phyloP scores from a whole-genome alignment of 2,329 filamentous ascomycete species.

The Anthostomella pinea region DNA sequence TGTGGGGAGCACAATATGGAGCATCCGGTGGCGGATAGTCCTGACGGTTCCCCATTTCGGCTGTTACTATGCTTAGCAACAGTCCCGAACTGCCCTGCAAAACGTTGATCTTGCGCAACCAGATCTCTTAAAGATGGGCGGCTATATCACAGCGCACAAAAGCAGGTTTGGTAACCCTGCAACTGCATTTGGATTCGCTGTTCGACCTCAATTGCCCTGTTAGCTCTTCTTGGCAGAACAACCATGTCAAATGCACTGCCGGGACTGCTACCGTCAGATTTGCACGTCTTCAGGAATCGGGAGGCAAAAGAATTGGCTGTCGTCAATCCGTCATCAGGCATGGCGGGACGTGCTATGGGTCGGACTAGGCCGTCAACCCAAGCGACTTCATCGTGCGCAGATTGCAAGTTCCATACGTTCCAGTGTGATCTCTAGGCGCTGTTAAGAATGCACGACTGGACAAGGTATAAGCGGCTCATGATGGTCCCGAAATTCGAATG shows the following conservation, averaged over 20 bases:
- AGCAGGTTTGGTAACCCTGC: slow-evolving; percentile 9
- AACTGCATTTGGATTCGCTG: slow-evolving; percentile 3
- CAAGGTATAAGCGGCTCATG: too few relatives aligned
- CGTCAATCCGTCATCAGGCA: too few relatives aligned
- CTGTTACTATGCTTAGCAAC: neutral
- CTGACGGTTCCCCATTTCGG: neutral
- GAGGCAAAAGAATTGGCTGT: neutral
- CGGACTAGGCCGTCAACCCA: too few relatives aligned
- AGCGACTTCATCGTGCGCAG: too few relatives aligned
- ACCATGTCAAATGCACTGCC: neutral
- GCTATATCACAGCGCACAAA: slow-evolving; percentile 2
- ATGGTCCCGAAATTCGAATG: too few relatives aligned
- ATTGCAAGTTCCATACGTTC: too few relatives aligned
- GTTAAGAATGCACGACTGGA: too few relatives aligned
- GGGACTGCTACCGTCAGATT: neutral
- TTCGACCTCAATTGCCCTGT: slow-evolving; percentile 4
- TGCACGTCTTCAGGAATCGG: neutral
- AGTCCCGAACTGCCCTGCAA: neutral
- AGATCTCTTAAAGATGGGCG: slow-evolving; percentile 4
- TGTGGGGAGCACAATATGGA: too few relatives aligned
- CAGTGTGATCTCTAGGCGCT: too few relatives aligned
- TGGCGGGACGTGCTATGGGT: too few relatives aligned
- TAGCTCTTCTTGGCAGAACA: slow-evolving; percentile 9
- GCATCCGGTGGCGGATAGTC: too few relatives aligned
- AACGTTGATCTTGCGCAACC: neutral